Evolutionary conservation across 2,329 filamentous ascomycete species (phyloP).

Genomic region (Helotiales sp.): DNA sequence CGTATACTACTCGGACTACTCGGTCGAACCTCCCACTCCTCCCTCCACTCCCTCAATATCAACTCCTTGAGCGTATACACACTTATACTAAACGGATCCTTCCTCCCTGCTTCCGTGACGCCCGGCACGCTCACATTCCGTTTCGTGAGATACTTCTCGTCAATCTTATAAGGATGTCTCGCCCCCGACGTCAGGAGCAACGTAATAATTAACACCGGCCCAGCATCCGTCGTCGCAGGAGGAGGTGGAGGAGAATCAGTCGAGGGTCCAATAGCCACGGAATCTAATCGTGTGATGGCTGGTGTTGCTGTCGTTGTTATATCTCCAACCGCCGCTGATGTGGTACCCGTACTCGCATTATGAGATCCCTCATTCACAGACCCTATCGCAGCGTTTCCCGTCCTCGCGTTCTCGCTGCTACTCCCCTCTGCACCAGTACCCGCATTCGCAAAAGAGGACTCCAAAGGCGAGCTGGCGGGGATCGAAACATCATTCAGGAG

Average conservation of each 20-base stretch:
- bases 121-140: conserved; percentile 76
- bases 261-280: conserved; percentile 29
- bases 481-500: conserved; percentile 30
- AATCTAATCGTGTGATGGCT: conserved; percentile 22
- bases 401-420: background rate
- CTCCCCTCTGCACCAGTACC: too few relatives aligned
- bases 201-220: conserved; percentile 68
- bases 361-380: conserved; percentile 8
- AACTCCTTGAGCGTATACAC: conserved; percentile 93
- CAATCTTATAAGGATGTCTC: conserved; percentile 86
- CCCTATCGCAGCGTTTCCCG: conserved; percentile 2
- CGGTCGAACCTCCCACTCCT: conserved; percentile 86
- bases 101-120: conserved; percentile 54
- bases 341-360: conserved; percentile 2
- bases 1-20: conserved; percentile 86
- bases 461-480: conserved; percentile 23
- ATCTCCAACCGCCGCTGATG: conserved; percentile 7
- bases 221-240: conserved; percentile 34
- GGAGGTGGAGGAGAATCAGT: conserved; percentile 17
- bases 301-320: conserved; percentile 8
- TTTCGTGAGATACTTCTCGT: conserved; percentile 81
- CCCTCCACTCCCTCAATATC: conserved; percentile 89
- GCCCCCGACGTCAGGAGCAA: conserved; percentile 80
- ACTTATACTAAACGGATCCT: conserved; percentile 85
- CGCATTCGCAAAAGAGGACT: conserved; percentile 16